Evolutionary conservation across 2,329 filamentous ascomycete genomes (phyloP).

Genomic region (Chalaropsis thielavioides): DNA sequence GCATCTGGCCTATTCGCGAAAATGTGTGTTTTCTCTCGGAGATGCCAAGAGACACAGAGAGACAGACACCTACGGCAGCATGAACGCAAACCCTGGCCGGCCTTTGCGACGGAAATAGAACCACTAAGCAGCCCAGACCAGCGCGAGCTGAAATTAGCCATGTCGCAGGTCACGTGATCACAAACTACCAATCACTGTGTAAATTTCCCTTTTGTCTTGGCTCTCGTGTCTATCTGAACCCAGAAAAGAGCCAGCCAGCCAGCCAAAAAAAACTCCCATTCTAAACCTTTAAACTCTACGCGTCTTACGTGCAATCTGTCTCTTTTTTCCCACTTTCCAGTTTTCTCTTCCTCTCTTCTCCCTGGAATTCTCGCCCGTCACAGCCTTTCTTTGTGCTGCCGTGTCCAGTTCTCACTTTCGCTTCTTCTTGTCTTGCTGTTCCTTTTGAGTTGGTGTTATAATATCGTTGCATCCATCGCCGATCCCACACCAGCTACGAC

Average conservation of each 20-base stretch:
- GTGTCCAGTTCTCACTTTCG: background rate
- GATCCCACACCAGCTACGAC: background rate
- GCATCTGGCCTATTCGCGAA: background rate
- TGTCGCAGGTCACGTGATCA: background rate
- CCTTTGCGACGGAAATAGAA: background rate
- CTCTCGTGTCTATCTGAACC: slow-evolving; percentile 6
- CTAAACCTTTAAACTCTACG: background rate
- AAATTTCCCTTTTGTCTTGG: slow-evolving; percentile 6
- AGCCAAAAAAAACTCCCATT: background rate
- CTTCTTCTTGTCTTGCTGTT: background rate
- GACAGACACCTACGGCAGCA: background rate
- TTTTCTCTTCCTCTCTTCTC: background rate
- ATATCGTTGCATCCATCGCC: background rate
- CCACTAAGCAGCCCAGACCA: background rate
- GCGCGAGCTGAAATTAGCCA: background rate
- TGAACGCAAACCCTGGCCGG: background rate
- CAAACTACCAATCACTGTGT: background rate
- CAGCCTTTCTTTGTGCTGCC: background rate
- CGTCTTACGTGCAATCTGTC: background rate
- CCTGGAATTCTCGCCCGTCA: background rate
- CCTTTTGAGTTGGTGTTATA: background rate
- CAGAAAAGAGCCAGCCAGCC: background rate
- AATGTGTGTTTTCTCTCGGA: background rate
- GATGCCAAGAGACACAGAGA: background rate
- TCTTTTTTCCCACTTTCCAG: background rate